Conservation (phyloP, 495 filamentous ascomycete species). For the Emericellopsis terricola region DNA sequence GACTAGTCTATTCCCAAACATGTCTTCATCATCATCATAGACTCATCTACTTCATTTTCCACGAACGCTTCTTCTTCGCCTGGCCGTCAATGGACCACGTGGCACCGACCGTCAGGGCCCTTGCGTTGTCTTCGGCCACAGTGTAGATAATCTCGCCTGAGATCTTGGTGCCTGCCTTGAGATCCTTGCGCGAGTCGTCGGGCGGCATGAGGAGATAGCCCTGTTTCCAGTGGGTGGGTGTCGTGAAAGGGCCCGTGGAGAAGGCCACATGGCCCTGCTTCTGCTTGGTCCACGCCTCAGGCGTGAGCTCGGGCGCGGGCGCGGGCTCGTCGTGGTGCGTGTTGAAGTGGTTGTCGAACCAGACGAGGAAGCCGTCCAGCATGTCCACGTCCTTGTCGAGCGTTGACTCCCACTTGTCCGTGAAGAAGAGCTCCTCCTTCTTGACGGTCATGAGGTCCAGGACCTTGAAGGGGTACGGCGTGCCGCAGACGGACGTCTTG, state of each 20-base stretch:
- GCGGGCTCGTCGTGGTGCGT: constrained; percentile 16
- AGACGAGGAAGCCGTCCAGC: constrained; percentile 58
- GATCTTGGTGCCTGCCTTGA: constrained; percentile 17
- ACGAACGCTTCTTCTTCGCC: constrained; percentile 1
- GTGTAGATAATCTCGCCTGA: constrained; percentile 27
- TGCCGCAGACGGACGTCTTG: constrained; percentile 60
- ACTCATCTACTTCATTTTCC: constrained; percentile 1
- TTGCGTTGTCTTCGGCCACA: constrained; percentile 25
- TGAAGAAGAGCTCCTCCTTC: constrained; percentile 57
- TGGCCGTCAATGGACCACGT: constrained; percentile 18
- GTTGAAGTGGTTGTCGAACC: constrained; percentile 69
- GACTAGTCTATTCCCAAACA: background rate
- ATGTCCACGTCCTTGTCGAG: constrained; percentile 31
- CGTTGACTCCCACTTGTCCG: constrained; percentile 37
- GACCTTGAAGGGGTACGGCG: constrained; percentile 47
- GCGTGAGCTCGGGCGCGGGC: constrained; percentile 6
- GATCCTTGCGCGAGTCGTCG: constrained; percentile 7
- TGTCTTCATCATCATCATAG: background rate
- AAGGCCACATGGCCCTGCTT: constrained; percentile 38
- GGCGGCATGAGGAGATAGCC: constrained; percentile 36
- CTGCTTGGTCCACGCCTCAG: constrained; percentile 13
- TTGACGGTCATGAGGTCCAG: constrained; percentile 72
- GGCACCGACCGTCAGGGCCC: constrained; percentile 25
- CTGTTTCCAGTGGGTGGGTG: constrained; percentile 79
- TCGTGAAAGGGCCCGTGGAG: constrained; percentile 62